These are phyloP conservation scores for Aspergillus sp. DNA, from an alignment of 2,329 filamentous ascomycete genomes.

Conservation along the genomic window DNA sequence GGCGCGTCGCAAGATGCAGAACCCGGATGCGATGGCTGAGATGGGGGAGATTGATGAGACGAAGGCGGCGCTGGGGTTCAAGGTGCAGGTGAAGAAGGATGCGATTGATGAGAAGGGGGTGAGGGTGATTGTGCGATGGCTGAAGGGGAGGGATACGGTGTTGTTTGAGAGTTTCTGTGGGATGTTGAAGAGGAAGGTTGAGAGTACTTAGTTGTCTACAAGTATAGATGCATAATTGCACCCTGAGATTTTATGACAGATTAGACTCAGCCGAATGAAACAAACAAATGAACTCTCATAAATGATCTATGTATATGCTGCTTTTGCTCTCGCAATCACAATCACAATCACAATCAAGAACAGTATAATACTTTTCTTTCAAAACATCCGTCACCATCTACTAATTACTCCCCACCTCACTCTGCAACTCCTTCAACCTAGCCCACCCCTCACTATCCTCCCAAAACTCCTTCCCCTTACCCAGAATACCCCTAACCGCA, in stretches of 20 bases:
- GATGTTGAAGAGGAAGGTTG: slow-evolving; percentile 65
- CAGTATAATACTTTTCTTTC: not conserved
- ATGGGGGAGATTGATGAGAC: slow-evolving; percentile 39
- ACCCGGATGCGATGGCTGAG: slow-evolving; percentile 25
- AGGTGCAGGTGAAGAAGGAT: slow-evolving; percentile 51
- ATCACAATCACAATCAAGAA: too few species aligned
- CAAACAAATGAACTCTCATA: not conserved
- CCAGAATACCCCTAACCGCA: slow-evolving; percentile 79
- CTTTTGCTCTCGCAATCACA: not conserved
- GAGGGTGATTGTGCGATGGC: slow-evolving; percentile 64
- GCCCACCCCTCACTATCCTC: slow-evolving; percentile 62
- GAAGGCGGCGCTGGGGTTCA: slow-evolving; percentile 60
- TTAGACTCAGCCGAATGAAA: not conserved
- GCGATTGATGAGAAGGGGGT: slow-evolving; percentile 44
- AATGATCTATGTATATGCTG: not conserved
- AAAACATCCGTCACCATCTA: not conserved
- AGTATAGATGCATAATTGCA: too few species aligned
- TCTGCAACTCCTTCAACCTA: slow-evolving; percentile 41
- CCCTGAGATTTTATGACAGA: too few species aligned
- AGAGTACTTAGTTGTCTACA: slow-evolving; percentile 7
- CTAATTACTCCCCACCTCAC: slow-evolving; percentile 32
- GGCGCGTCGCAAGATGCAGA: slow-evolving; percentile 62
- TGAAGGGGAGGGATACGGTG: slow-evolving; percentile 71
- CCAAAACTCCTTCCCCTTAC: slow-evolving; percentile 79
- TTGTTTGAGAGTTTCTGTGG: slow-evolving; percentile 88